Evolutionary conservation across 176 grass and related monocot genomes (phyloP), one percentile per base, ranked within the genome.

Genomic region (Alopecurus myosuroides): DNA sequence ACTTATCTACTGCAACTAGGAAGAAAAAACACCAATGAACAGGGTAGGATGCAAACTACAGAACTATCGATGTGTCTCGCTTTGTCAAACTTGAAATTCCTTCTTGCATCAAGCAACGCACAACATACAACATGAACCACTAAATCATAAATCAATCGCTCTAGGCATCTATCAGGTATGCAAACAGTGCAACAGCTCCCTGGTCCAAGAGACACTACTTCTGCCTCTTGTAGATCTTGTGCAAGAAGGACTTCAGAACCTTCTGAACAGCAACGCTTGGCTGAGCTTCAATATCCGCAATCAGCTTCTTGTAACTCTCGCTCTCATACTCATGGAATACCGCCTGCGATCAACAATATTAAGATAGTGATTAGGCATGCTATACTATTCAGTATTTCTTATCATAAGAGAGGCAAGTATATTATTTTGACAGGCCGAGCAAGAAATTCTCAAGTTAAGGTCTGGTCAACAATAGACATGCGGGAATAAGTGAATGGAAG

Each of bases 201-300:
- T 73, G 50, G 64, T 35, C 35, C 17, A 74, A 58, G 67, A 73
- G 44, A 8, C 61, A 45, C 87, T 91, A 98, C 84, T 94, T 98
- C 87, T 95, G 85, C 52, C 95, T 90, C 85, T 93, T 94, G 92
- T 98, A 98, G 82, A 98, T 94, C 82, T 95, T 98, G 70, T 93
- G 81, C 85, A 98, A 87, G 84, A 98, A 98, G 22, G 95, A 98
- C 81, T 91, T 95, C 75, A 98, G 66, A 20, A 98, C 92, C 37
- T 91, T 84, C 68, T 98, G 95, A 76, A 98, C 92, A 42, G 83
- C 82, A 12, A 70, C 55, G 85, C 76, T 91, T 6, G 92, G 88
- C 41, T 98, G 92, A 45, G 89, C 88, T 72, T 98, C 89, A 76
- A 98, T 98, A 4, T 58, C 91, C 14, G 88, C 45, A 30, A 93